Evolutionary conservation across 2,329 filamentous ascomycete species (phyloP), one percentile per base, ranked within the genome.

Genomic region (Pseudogymnoascus sp.): DNA sequence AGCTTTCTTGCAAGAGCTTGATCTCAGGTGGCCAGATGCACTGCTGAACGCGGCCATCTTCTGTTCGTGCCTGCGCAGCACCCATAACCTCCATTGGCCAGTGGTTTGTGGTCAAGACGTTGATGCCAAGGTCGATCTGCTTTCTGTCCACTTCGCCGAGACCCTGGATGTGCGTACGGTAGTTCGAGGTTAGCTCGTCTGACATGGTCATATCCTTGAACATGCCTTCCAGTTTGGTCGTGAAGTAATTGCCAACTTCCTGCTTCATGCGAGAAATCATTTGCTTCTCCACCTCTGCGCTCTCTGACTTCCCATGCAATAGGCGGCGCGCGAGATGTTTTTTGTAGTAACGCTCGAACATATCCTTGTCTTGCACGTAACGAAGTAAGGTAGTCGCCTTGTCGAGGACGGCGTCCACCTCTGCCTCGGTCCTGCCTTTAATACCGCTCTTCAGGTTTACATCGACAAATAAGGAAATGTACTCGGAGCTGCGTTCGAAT

Each of bases 211-310:
- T 92, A 70, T 99, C 94, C 75, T 92, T 92, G 78, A 99, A 97
- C 92, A 99, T 97, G 66, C 92, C 89, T 71, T 99, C 94, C 47
- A 99, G 85, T 72, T 95, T 96, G 70, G 85, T 80, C 0, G 94
- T 97, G 72, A 97, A 97, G 67, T 92, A 87, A 72, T 95, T 96
- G 38, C 94, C 94, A 59, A 97, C 85, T 73, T 97, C 93, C 70
- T 94, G 85, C 81, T 97, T 97, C 92, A 99, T 97, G 65, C 93
- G 89, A 0, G 87, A 88, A 59, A 99, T 94, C 84, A 99, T 95
- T 70, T 94, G 88, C 72, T 93, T 92, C 75, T 99, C 94, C 0
- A 92, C 90, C 69, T 97, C 93, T 65, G 90, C 87, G 71, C 90
- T 96, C 67, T 95, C 87, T 0, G 91, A 93, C 69, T 94, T 95